Evolutionary conservation across 768 basidiomycete species (phyloP), one percentile per base, ranked within the genome.

Genomic region (Lactarius indigo): DNA sequence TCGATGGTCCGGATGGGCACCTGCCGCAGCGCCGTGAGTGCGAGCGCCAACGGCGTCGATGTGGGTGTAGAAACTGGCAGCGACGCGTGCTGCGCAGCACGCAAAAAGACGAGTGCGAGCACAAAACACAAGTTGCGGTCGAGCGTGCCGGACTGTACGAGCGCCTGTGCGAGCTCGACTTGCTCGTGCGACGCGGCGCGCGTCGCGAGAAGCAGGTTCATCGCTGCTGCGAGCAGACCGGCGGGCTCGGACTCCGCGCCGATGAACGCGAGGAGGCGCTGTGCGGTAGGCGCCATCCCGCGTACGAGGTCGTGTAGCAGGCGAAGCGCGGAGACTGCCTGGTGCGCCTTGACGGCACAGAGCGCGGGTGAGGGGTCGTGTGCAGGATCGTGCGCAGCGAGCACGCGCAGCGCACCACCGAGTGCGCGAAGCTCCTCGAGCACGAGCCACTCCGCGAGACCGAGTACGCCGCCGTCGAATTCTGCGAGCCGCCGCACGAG

Each of bases 371-470:
- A 76, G 8, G 82, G 77, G 35, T 63, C 57, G 2, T 57, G 62
- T 33, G 79, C 76, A 9, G 82, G 77, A 37, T 75, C 76, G 5
- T 75, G 69, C 56, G 77, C 26, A 86, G 75, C 26, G 76, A 63
- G 72, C 15, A 74, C 74, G 8, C 75, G 75, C 55, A 89, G 73
- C 83, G 85, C 68, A 86, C 72, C 68, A 88, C 88, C 70, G 87
- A 89, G 75, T n/a, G 79, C 76, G 73, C 84, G 85, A 65, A 89
- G 71, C 66, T 90, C 88, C 68, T 88, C 84, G n/a, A 76, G 71
- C 10, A 93, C 70, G 30, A 92, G 71, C 89, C 90, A 93, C 66
- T 89, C 87, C 20, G 84, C 87, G 2, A 89, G 75, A 3, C 85
- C 86, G 26, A 83, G 75, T 30, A 79, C 74, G 2, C 84, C 85